Evolutionary conservation across 176 grass and related monocot species (phyloP).

Genomic region (Cenchrus purpureus): DNA sequence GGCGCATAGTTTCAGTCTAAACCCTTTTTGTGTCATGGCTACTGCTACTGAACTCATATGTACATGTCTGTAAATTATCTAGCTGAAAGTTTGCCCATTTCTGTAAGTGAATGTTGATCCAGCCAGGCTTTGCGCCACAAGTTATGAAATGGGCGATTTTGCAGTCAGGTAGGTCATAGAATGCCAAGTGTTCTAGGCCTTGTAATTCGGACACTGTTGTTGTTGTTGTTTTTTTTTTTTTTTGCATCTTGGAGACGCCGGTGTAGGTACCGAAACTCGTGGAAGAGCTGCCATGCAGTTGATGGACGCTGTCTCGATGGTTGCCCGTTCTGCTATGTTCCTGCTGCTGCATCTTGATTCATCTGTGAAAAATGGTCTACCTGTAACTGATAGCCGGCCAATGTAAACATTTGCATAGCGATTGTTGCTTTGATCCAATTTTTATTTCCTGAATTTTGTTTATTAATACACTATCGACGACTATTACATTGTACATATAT

Average conservation of each 20-base stretch:
- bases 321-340: too few species aligned
- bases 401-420: background rate
- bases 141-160: background rate
- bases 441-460: background rate
- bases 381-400: background rate
- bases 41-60: background rate
- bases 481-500: too few species aligned
- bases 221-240: background rate
- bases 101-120: conserved; percentile 24
- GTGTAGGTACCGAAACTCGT: background rate
- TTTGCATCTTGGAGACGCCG: background rate
- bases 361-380: background rate
- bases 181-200: background rate
- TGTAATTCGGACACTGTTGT: background rate
- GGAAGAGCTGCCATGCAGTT: background rate
- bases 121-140: background rate
- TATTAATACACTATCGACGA: background rate
- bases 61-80: conserved; percentile 62
- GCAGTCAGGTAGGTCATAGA: background rate
- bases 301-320: too few species aligned
- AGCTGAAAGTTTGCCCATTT: background rate
- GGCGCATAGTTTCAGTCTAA: conserved; percentile 1
- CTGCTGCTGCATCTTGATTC: too few species aligned
- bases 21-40: background rate
- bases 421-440: background rate